Percentiles rank a stretch among this genome's conserved stretches.
Conservation (phyloP, 129 eudicot genomes). For the Kitagawia praeruptora region DNA sequence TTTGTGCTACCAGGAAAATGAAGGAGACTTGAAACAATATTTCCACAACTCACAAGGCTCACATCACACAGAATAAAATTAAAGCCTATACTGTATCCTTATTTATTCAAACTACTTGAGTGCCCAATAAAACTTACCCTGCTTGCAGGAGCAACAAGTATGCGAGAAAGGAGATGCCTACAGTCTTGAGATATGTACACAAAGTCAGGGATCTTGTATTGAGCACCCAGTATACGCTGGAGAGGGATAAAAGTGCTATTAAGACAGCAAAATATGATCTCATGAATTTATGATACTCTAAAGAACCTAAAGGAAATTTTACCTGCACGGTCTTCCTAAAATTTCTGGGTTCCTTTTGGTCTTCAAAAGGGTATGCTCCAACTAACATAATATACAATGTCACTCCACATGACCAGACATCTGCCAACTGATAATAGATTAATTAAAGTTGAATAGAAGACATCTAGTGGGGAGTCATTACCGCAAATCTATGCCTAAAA, state of each 20-base stretch:
- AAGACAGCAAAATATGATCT: not conserved
- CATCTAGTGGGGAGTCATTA: not conserved
- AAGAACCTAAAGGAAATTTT: constrained; percentile 12
- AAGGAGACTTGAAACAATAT: not conserved
- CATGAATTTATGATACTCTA: not conserved
- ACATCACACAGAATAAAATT: not conserved
- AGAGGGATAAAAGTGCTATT: constrained; percentile 11
- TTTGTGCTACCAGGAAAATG: not conserved
- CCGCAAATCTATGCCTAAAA: not conserved
- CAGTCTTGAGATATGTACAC: constrained; percentile 96
- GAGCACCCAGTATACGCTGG: constrained; percentile 71
- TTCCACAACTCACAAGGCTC: not conserved
- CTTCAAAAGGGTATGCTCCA: constrained; percentile 98
- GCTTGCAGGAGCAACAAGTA: constrained; percentile 64
- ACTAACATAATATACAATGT: constrained; percentile 95
- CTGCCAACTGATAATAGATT: constrained; percentile 63
- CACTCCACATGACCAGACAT: constrained; percentile 99
- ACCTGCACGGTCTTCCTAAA: constrained; percentile 81
- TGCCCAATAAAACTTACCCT: constrained; percentile 39
- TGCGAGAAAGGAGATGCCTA: constrained; percentile 85
- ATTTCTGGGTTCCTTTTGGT: constrained; percentile 84
- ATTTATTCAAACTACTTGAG: not conserved
- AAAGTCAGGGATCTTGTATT: constrained; percentile 84
- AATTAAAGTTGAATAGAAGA: not conserved
- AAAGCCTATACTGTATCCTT: not conserved